Evolutionary conservation across 2,329 filamentous ascomycete genomes (phyloP).

Genomic region (Lizonia empirigonia): DNA sequence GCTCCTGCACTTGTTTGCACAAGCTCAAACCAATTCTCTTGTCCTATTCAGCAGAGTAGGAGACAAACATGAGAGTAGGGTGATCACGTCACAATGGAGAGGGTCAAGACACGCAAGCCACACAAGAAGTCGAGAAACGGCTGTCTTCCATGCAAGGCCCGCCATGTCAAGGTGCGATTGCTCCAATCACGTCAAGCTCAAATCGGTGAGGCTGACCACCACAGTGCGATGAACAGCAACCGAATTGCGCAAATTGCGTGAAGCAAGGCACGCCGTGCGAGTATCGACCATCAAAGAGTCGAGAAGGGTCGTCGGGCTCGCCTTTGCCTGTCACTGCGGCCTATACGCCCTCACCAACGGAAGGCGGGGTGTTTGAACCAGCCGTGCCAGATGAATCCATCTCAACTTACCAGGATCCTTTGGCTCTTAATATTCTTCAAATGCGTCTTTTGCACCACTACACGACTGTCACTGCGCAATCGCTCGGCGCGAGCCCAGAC

Average conservation of each 20-base stretch:
- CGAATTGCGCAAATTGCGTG: slow-evolving; percentile 39
- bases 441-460: slow-evolving; percentile 43
- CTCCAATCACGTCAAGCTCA: background rate
- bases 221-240: slow-evolving; percentile 42
- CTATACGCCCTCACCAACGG: slow-evolving; percentile 21
- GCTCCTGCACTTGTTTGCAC: slow-evolving; percentile 8
- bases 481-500: slow-evolving; percentile 24
- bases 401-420: background rate
- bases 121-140: slow-evolving; percentile 41
- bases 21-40: slow-evolving; percentile 15
- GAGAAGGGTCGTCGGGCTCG: slow-evolving; percentile 22
- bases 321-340: slow-evolving; percentile 17
- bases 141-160: slow-evolving; percentile 37
- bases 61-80: slow-evolving; percentile 4
- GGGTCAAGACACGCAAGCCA: slow-evolving; percentile 34
- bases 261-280: slow-evolving; percentile 40
- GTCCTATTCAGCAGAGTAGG: slow-evolving; percentile 1
- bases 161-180: slow-evolving; percentile 36
- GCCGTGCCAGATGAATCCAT: background rate
- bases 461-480: slow-evolving; percentile 34
- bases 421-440: slow-evolving; percentile 30
- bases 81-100: slow-evolving; percentile 29
- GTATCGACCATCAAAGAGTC: slow-evolving; percentile 27
- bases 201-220: slow-evolving; percentile 13
- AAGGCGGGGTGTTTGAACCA: slow-evolving; percentile 16